Evolutionary conservation across 352 stramenopile genomes (phyloP), one percentile per base, ranked within the genome.

Genomic region (Phytopythium ostracodes): DNA sequence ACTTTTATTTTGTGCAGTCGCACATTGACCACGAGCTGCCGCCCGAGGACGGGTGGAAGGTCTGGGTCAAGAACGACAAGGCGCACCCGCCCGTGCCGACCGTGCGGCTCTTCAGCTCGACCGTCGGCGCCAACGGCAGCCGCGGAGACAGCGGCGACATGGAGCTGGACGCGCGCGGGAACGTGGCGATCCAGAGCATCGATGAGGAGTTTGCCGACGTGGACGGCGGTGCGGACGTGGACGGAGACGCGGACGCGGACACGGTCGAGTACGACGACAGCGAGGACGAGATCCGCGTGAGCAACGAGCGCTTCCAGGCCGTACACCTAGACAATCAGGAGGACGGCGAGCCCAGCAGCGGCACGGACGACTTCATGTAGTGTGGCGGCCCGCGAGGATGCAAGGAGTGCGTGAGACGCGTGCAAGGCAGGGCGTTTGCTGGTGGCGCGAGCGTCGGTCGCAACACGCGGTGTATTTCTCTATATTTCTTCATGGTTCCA

Each of bases 181-280:
- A 18, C 27, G 55, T 27, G 25, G 55, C 38, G 15, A 51, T 50
- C 55, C 55, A 60, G 33, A 44, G 55, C 55, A 51, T 60, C 42
- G 55, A 60, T 40, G 55, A 60, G 38, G 55, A 60, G n/a, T 60
- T 60, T 11, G 54, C 25, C 17, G 64, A 69, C 33, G 73, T 74
- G 33, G 74, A 86, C 53, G 71, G 76, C 24, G 46, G 44, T 14
- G 70, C 52, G 2, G 76, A 62, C 27, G 70, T 56, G 4, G 76
- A 87, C 43, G 74, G 75, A n/a, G 81, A 94, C 57, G 79, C 82
- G 10, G 87, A 96, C 53, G 83, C 82, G 1, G 84, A 94, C 67
- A 96, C 84, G 15, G 84, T 95, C 44, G 87, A 94, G 64, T 96
- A 96, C 63, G 87, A 95, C 53, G 87, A 96, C 71, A 96, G 87